Percentiles rank a stretch among this genome's conserved stretches.
Evolutionary conservation across 202 grass and related monocot species (phyloP).

Genomic region (Alloteropsis angusta): DNA sequence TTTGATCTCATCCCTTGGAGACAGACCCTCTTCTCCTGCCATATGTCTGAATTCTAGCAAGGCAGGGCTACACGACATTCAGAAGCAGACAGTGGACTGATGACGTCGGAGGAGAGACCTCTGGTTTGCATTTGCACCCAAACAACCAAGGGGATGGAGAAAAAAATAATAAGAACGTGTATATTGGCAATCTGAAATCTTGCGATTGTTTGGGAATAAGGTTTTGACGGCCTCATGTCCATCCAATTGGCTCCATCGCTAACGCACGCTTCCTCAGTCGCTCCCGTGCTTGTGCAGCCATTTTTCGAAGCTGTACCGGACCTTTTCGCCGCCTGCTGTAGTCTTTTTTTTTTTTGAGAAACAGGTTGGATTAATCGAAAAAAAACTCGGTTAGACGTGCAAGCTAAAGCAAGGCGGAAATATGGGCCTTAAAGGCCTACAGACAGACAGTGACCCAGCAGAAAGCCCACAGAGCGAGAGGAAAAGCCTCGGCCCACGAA

Average conservation of each 20-base stretch:
- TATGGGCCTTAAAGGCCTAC: too few relatives aligned
- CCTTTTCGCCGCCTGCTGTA: too few relatives aligned
- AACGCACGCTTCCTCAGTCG: neutral
- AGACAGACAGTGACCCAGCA: too few relatives aligned
- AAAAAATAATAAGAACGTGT: neutral
- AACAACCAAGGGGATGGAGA: neutral
- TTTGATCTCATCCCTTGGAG: neutral
- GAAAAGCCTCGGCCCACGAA: too few relatives aligned
- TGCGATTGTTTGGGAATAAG: neutral
- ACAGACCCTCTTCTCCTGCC: slow-evolving; percentile 16
- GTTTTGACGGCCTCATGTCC: neutral
- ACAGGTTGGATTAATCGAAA: too few relatives aligned
- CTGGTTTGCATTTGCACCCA: neutral
- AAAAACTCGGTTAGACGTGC: too few relatives aligned
- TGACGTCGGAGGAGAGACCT: neutral
- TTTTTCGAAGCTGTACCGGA: neutral
- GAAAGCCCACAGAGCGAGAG: too few relatives aligned
- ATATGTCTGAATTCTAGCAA: neutral
- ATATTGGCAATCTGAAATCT: neutral
- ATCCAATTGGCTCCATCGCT: slow-evolving; percentile 21
- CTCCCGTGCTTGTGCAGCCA: neutral
- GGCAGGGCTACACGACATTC: neutral
- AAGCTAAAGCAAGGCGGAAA: too few relatives aligned
- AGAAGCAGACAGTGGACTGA: neutral
- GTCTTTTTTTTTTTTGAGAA: too few relatives aligned